phyloP scores from a whole-genome alignment of 2,329 filamentous ascomycete species.

The Emergomyces africanus region DNA sequence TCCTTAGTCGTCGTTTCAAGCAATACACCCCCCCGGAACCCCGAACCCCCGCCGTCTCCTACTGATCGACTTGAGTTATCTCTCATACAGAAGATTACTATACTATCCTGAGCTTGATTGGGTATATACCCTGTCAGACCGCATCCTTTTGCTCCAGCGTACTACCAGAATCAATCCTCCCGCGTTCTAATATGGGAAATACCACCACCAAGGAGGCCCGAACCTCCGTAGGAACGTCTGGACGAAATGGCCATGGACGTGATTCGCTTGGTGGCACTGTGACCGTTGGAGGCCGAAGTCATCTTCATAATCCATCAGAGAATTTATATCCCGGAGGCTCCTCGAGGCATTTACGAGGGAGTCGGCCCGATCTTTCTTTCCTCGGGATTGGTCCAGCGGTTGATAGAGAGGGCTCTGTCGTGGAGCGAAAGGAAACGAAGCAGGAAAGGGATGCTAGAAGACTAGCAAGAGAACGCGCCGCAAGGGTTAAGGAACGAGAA shows the following conservation, averaged over 20 bases:
- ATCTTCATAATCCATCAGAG: conserved; percentile 4
- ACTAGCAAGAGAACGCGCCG: conserved; percentile 65
- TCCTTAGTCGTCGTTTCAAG: conserved; percentile 5
- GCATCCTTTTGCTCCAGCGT: not conserved
- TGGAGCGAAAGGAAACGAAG: conserved; percentile 69
- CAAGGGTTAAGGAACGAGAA: conserved; percentile 71
- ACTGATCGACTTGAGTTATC: not conserved
- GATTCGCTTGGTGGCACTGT: conserved; percentile 1
- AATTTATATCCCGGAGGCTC: conserved; percentile 7
- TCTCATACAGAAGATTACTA: not conserved
- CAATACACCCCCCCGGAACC: too few species aligned
- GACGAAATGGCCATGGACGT: conserved; percentile 8
- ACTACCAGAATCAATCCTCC: conserved; percentile 4
- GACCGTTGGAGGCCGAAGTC: not conserved
- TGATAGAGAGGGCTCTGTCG: conserved; percentile 40
- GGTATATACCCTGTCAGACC: not conserved
- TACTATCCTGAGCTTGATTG: not conserved
- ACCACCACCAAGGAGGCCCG: conserved; percentile 36
- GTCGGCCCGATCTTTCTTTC: conserved; percentile 47
- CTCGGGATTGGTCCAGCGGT: conserved; percentile 39
- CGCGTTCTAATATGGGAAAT: conserved; percentile 29
- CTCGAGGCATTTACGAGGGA: conserved; percentile 30
- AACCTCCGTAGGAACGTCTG: conserved; percentile 9
- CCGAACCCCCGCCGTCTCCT: not conserved
- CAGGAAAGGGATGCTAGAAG: conserved; percentile 82